Base-by-base conservation (phyloP, 805 yeast genomes). In the Schizosaccharomyces osmophilus region DNA sequence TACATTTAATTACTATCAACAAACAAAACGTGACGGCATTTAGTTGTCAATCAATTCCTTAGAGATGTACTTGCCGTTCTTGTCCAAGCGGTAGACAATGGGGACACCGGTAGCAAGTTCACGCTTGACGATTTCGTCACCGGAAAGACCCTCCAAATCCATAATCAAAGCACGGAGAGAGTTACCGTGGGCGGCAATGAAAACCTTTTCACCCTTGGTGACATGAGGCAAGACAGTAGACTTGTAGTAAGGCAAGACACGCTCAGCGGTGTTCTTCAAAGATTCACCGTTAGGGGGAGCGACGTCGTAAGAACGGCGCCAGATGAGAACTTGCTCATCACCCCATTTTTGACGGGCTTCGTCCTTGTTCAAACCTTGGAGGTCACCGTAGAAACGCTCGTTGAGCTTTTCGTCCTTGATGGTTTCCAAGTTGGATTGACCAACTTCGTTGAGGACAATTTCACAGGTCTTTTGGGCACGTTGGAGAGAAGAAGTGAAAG, bases 71-170 rank as follows among this genome's bases (percentile, higher is more conserved):
- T 51, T 51, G 39, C 57, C 57, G 22, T 80, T 72, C 62, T 79
- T 84, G 73, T 89, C 96, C 72, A 89, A 82, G 78, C 90, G 97
- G 78, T 85, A 90, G 65, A 90, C 96, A 77, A 89, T 82, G 73
- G 97, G 97, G 68, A 89, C 90, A 80, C 96, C 97, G 69, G 97
- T 89, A 76, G 97, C 97, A 73, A 89, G 88, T 83, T 89, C 90
- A 74, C 90, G 83, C 67, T 83, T 87, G 64, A 97, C 90, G 73
- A 89, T 90, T 67, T 85, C 95, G 24, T 76, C 89, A 72, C 87
- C 96, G 66, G 95, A 83, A 74, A 90, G 87, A 72, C 81, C 80
- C 78, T 90, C 96, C 77, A 89, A 83, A 79, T 88, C 87, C 82
- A 90, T 89, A 71, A 90, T 96, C 67, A 89, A 78, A 68, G 87